Conservation (phyloP, 129 eudicot genomes). For the Flaveria sonorensis region DNA sequence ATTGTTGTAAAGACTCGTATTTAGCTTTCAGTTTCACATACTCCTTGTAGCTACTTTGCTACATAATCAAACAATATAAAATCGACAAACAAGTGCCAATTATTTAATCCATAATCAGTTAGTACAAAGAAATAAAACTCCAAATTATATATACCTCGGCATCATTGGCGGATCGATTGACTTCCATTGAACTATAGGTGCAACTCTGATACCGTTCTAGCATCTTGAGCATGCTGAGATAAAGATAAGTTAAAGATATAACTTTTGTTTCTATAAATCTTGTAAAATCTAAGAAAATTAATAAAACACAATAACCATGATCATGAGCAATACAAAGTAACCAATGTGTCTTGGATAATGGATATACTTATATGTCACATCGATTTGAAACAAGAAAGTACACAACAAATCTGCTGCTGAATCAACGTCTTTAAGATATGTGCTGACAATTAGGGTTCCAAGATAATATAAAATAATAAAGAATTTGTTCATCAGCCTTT, state of each 20-base stretch:
- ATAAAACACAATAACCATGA: not conserved
- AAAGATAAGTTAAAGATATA: not conserved
- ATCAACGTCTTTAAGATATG: constrained; percentile 26
- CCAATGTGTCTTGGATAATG: not conserved
- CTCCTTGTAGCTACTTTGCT: constrained; percentile 90
- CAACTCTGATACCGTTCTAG: constrained; percentile 90
- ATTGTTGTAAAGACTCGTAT: constrained; percentile 80
- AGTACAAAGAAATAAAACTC: not conserved
- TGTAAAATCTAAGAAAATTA: not conserved
- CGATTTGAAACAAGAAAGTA: constrained; percentile 31
- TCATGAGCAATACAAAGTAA: not conserved
- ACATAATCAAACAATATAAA: constrained; percentile 16
- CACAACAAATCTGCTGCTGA: constrained; percentile 11
- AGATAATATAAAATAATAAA: constrained; percentile 5
- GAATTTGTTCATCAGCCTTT: constrained; percentile 11
- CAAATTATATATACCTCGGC: constrained; percentile 54
- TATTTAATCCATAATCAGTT: not conserved
- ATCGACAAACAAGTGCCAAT: not conserved
- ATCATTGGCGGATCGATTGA: constrained; percentile 58
- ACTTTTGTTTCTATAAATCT: not conserved
- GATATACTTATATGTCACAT: not conserved
- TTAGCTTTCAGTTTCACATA: constrained; percentile 71
- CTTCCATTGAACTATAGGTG: constrained; percentile 78
- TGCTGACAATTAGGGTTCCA: constrained; percentile 42
- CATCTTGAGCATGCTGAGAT: constrained; percentile 79